Evolutionary conservation across 2,329 filamentous ascomycete genomes (phyloP).

Genomic region (Penicillium sp.): DNA sequence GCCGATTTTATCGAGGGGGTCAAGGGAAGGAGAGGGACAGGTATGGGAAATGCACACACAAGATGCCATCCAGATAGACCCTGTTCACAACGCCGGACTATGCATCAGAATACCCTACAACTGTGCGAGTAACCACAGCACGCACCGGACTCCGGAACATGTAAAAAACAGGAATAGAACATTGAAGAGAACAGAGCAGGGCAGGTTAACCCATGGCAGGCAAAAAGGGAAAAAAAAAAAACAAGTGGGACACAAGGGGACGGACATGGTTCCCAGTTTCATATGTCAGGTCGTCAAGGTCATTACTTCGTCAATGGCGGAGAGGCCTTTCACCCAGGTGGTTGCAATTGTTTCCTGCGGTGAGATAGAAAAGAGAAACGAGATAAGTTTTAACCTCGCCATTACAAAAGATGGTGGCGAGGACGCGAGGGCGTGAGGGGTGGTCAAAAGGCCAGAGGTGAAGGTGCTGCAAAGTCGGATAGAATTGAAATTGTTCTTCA

Average conservation of each 20-base stretch:
- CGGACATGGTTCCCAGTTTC: slow-evolving; percentile 16
- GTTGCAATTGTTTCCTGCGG: slow-evolving; percentile 1
- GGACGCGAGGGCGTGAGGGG: too few relatives aligned
- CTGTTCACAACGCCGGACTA: slow-evolving; percentile 27
- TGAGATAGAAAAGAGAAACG: slow-evolving; percentile 7
- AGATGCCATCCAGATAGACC: slow-evolving; percentile 23
- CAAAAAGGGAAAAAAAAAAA: slow-evolving; percentile 4
- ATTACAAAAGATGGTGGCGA: too few relatives aligned
- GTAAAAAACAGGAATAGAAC: neutral
- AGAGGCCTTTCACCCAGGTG: neutral
- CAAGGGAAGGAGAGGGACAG: slow-evolving; percentile 14
- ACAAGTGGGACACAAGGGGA: neutral
- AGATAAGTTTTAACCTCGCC: too few relatives aligned
- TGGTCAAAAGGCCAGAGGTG: too few relatives aligned
- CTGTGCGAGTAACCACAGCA: slow-evolving; percentile 6
- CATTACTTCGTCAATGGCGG: slow-evolving; percentile 30
- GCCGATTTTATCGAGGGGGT: slow-evolving; percentile 6
- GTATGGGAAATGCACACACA: slow-evolving; percentile 32
- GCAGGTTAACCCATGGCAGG: neutral
- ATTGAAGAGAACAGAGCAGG: slow-evolving; percentile 9
- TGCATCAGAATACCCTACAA: slow-evolving; percentile 18
- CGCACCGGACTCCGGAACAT: slow-evolving; percentile 5
- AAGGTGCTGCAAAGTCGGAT: too few relatives aligned
- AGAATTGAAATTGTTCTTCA: too few relatives aligned
- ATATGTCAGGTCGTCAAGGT: slow-evolving; percentile 33